Base-by-base conservation (phyloP, 2,329 filamentous ascomycete species). In the Neonectria punicea region DNA sequence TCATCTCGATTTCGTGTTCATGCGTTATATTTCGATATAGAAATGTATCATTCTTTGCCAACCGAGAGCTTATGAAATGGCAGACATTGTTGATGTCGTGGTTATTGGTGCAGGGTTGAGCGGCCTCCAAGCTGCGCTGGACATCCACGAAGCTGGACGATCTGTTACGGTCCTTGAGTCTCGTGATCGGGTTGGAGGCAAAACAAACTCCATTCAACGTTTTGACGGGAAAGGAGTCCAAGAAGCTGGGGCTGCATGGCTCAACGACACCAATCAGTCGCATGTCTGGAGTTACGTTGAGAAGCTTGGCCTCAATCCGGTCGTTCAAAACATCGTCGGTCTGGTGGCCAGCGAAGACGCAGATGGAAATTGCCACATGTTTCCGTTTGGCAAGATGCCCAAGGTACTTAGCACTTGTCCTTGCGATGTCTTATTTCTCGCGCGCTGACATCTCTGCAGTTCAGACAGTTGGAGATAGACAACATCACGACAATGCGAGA, bases 241-340 rank as follows among this genome's bases (percentile, higher is more conserved):
- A 8, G 63, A 65, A 16, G 10, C 58, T 11, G 63, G 63, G 2
- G 63, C 63, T 1, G 53, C 57, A 14, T 65, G 63, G 63, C 39
- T 65, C 9, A 61, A 65, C 25, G 47, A 65, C 39, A 53, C 51
- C 20, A 65, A 61, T 20, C 63, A 65, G 46, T 65, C 58, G 11
- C 43, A 55, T 13, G 51, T 64, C 20, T 60, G 61, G 61, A 43
- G 18, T 6, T 64, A 60, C 43, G 53, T 49, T 11, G 8, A 60
- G 32, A 60, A 49, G 28, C 56, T 64, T 28, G 44, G 51, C 36
- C 56, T 64, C 7, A 56, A 43, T 16, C 49, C 61, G 4, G 58
- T 64, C 6, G 34, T 60, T 2, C 61, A 64, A 20, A 49, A 47
- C 13, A 60, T 32, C 5, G 25, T 32, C 2, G 61, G 56, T 6